Evolutionary conservation across 176 grass and related monocot species (phyloP).

Genomic region (Zoysia pacifica): DNA sequence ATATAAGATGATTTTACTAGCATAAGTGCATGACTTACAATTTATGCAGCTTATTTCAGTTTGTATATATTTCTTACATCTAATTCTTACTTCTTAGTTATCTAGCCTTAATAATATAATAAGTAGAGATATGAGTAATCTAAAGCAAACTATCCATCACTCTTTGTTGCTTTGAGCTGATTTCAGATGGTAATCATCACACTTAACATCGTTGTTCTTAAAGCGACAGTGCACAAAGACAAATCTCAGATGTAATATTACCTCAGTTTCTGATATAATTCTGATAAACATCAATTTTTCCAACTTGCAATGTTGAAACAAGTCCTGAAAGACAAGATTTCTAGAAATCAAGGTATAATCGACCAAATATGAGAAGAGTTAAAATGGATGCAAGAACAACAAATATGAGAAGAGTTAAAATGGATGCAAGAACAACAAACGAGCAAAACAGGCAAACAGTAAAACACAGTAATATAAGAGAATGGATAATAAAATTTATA

Average conservation of each 20-base stretch:
- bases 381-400: conserved; percentile 1
- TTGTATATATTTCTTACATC: not conserved
- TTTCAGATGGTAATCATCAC: not conserved
- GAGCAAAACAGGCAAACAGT: not conserved
- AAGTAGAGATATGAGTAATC: not conserved
- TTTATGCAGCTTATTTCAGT: not conserved
- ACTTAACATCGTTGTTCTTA: not conserved
- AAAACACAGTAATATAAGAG: conserved; percentile 1
- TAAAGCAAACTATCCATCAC: not conserved
- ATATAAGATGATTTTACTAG: not conserved
- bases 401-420: conserved; percentile 11
- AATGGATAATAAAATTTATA: not conserved
- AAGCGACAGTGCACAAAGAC: not conserved
- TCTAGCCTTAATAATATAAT: not conserved
- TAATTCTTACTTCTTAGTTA: conserved; percentile 2
- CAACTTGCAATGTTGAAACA: conserved; percentile 55
- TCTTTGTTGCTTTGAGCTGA: conserved; percentile 36
- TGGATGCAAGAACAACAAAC: not conserved
- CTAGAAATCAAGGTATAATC: conserved; percentile 36
- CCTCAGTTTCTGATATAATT: conserved; percentile 69
- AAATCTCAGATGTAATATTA: conserved; percentile 38
- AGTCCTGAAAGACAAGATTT: conserved; percentile 44
- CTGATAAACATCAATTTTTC: conserved; percentile 64
- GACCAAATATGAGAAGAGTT: conserved; percentile 7
- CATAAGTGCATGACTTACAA: conserved; percentile 19